Evolutionary conservation across 2,329 filamentous ascomycete species (phyloP).

Genomic region (Tympanopsis confertula): DNA sequence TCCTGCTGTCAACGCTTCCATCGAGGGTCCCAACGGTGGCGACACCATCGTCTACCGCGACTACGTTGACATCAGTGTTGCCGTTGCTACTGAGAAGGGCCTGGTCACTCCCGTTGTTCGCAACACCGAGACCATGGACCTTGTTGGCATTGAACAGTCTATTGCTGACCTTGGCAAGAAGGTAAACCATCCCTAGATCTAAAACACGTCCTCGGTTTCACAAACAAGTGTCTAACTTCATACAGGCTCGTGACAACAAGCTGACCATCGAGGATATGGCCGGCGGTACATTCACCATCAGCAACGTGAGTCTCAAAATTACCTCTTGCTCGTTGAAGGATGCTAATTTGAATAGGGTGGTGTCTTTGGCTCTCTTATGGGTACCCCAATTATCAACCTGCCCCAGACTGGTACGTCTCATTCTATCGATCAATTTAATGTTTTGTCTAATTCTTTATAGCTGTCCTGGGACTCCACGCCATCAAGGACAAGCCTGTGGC

Average conservation of each 20-base stretch:
- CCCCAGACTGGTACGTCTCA: slow-evolving; percentile 56
- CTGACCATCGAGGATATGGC: slow-evolving; percentile 99
- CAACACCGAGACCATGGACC: slow-evolving; percentile 78
- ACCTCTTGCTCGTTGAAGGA: background rate
- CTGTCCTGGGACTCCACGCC: slow-evolving; percentile 83
- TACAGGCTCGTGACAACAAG: slow-evolving; percentile 81
- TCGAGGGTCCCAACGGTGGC: slow-evolving; percentile 86
- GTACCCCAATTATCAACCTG: slow-evolving; percentile 95
- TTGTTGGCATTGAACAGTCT: slow-evolving; percentile 77
- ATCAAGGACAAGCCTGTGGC: slow-evolving; percentile 90
- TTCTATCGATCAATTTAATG: slow-evolving; percentile 10
- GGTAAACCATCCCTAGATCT: slow-evolving; percentile 32
- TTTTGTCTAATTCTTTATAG: slow-evolving; percentile 13
- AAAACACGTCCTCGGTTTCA: background rate
- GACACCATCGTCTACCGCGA: slow-evolving; percentile 98
- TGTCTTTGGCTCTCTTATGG: slow-evolving; percentile 94
- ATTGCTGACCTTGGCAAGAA: slow-evolving; percentile 95
- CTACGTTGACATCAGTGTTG: slow-evolving; percentile 95
- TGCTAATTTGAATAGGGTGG: slow-evolving; percentile 40
- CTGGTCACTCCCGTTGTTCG: slow-evolving; percentile 93
- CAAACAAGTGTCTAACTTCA: background rate
- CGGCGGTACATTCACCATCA: slow-evolving; percentile 94
- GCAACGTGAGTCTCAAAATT: slow-evolving; percentile 44
- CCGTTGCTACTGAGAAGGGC: slow-evolving; percentile 93
- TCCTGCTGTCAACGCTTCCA: slow-evolving; percentile 91